A percentile compares a stretch with the other conserved stretches of the same genome.
Evolutionary conservation across 768 basidiomycete genomes (phyloP).

Genomic region (Coprinopsis marcescibilis): DNA sequence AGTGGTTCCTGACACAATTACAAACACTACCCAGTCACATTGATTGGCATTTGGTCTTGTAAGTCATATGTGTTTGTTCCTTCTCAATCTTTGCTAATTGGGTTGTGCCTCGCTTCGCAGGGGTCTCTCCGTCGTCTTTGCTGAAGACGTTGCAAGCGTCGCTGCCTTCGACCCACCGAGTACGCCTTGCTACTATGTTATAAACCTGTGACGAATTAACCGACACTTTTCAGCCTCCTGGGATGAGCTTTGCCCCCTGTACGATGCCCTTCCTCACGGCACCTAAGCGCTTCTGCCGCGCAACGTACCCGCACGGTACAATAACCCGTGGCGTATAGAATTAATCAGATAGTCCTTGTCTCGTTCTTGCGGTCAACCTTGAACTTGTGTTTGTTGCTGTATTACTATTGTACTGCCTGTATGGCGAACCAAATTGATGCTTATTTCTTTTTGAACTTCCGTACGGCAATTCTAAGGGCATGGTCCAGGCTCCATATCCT

Average conservation of each 20-base stretch:
- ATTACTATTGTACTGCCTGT: no score
- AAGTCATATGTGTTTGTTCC: not conserved
- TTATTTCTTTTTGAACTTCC: no score
- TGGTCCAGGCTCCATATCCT: no score
- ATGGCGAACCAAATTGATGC: no score
- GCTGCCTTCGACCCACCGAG: constrained; percentile 7
- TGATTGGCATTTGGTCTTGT: constrained; percentile 34
- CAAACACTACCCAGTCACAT: constrained; percentile 29
- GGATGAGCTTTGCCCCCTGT: constrained; percentile 21
- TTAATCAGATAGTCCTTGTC: no score
- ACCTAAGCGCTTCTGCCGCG: no score
- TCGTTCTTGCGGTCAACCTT: no score
- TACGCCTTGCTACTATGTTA: not conserved
- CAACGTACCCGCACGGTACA: no score
- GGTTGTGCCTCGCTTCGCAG: constrained; percentile 11
- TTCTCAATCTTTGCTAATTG: constrained; percentile 27
- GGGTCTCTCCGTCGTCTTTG: constrained; percentile 30
- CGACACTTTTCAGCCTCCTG: constrained; percentile 16
- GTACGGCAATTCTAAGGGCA: no score
- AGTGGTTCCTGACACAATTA: not conserved
- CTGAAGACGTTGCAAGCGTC: constrained; percentile 22
- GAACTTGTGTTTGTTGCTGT: no score
- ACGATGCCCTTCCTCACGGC: constrained; percentile 11
- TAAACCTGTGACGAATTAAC: not conserved
- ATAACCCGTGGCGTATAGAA: no score